These are phyloP conservation scores for Wallemia ichthyophaga DNA, from an alignment of 1,284 basidiomycete species.

Conservation along the genomic window DNA sequence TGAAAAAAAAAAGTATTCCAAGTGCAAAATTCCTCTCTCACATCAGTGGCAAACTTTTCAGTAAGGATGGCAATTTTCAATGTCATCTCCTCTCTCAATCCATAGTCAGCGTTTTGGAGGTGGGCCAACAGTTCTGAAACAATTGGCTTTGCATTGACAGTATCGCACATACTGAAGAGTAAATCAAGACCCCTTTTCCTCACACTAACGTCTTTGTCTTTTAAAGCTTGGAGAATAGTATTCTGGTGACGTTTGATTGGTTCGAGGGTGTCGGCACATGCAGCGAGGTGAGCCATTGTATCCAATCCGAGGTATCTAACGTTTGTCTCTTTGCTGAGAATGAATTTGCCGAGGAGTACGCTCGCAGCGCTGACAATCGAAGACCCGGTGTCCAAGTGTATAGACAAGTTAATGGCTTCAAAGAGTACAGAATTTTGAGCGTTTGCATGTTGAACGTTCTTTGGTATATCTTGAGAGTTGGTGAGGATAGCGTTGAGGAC, in stretches of 20 bases:
- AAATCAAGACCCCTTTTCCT: conserved; percentile 76
- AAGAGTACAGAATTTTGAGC: conserved; percentile 95
- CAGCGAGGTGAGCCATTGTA: conserved; percentile 92
- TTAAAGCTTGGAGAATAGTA: conserved; percentile 73
- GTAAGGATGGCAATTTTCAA: conserved; percentile 94
- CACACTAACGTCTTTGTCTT: conserved; percentile 93
- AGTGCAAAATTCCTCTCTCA: too few relatives aligned
- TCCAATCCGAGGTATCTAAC: conserved; percentile 91
- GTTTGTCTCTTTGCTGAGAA: conserved; percentile 92
- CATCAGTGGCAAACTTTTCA: conserved; percentile 69
- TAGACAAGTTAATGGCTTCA: conserved; percentile 87
- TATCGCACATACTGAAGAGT: conserved; percentile 95
- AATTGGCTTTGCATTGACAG: conserved; percentile 73
- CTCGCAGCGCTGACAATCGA: conserved; percentile 69
- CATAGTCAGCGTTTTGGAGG: conserved; percentile 78
- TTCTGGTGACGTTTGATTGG: conserved; percentile 85
- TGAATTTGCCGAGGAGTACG: conserved; percentile 71
- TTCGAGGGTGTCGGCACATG: conserved; percentile 59
- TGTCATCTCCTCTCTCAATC: conserved; percentile 87
- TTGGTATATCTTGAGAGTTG: conserved; percentile 69
- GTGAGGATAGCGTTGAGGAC: conserved; percentile 74
- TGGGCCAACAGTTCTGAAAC: conserved; percentile 83
- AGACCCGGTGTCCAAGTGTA: conserved; percentile 80
- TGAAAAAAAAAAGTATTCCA: too few relatives aligned
- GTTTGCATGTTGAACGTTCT: conserved; percentile 95